phyloP scores from a whole-genome alignment of 768 basidiomycete genomes.

The Glaciozyma martinii region DNA sequence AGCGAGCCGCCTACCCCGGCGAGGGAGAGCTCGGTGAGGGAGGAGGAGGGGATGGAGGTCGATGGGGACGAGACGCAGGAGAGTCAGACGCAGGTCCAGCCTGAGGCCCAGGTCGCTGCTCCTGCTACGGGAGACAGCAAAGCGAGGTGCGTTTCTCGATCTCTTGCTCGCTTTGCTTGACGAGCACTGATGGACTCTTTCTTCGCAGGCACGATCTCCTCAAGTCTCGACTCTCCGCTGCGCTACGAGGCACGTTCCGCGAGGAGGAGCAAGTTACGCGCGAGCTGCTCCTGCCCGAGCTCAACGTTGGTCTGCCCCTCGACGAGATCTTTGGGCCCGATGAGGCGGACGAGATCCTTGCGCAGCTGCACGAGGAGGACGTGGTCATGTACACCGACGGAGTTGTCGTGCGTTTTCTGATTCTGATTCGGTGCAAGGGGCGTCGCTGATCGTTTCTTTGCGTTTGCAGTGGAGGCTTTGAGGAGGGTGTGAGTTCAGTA shows the following conservation, averaged over 20 bases:
- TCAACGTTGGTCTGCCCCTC: conserved; percentile 26
- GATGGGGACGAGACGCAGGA: conserved; percentile 10
- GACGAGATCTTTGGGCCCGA: not conserved
- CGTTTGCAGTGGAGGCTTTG: too few relatives aligned
- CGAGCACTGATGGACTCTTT: not conserved
- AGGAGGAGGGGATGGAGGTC: conserved; percentile 10
- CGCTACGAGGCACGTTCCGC: conserved; percentile 5
- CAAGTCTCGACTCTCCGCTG: conserved; percentile 13
- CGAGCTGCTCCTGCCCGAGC: conserved; percentile 6
- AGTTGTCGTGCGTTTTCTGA: conserved; percentile 13
- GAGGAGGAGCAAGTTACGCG: conserved; percentile 17
- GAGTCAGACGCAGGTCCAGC: not conserved
- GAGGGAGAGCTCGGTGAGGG: not conserved
- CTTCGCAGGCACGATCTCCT: conserved; percentile 9
- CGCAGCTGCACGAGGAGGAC: conserved; percentile 22
- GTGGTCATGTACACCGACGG: conserved; percentile 15
- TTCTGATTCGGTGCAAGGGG: not conserved
- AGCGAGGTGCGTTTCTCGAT: not conserved
- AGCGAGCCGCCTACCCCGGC: not conserved
- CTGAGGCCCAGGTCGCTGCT: too few relatives aligned
- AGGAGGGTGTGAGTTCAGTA: too few relatives aligned
- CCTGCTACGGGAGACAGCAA: not conserved
- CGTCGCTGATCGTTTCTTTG: too few relatives aligned
- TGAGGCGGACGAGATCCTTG: conserved; percentile 3
- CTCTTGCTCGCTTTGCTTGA: not conserved